Evolutionary conservation across 495 filamentous ascomycete genomes (phyloP), one percentile per base, ranked within the genome.

Genomic region (Penicillium goetzii): DNA sequence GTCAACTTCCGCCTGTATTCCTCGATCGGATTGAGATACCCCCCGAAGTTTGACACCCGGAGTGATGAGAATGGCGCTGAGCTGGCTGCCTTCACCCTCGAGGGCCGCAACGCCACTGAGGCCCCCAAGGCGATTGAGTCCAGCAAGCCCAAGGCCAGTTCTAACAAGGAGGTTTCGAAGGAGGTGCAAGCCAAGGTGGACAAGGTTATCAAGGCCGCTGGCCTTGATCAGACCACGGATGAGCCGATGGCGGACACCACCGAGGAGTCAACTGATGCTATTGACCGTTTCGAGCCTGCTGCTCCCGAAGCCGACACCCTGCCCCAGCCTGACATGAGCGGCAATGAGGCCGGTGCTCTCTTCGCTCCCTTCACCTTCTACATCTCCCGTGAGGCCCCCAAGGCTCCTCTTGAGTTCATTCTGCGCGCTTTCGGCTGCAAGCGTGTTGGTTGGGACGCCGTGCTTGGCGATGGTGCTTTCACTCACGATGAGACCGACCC

Each of bases 1-100:
- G 90, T 98, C 72, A 97, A 98, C 81, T 99, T 90, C 82, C 80
- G 92, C 56, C 83, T 99, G 26, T 99, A 97, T 76, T 97, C 93
- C 0, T 87, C 90, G 0, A 81, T 96, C 63, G 96, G 96, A 4
- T 74, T 98, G 45, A 89, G 96, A 54, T 99, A 99, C 68, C 95
- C 95, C 10, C 95, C 95, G 21, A 96, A 91, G 78, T 97, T 99
- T 65, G 91, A 97, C 74, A 83, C 87, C 65, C 82, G 84, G 47
- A 93, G 89, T 72, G 94, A 97, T 70, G 91, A 96, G 72, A 85
- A 88, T 65, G 93, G 91, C 60, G 95, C 90, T 28, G 95, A 97
- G 76, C 83, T 99, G 28, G 88, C 88, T n/a, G 95, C 95, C 45
- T 95, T 98, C 80, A 90, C 86, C 17, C 81, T 98, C 14, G 91